Evolutionary conservation across 2,329 filamentous ascomycete species (phyloP), one percentile per base, ranked within the genome.

Genomic region (Hypoxylon sp.): DNA sequence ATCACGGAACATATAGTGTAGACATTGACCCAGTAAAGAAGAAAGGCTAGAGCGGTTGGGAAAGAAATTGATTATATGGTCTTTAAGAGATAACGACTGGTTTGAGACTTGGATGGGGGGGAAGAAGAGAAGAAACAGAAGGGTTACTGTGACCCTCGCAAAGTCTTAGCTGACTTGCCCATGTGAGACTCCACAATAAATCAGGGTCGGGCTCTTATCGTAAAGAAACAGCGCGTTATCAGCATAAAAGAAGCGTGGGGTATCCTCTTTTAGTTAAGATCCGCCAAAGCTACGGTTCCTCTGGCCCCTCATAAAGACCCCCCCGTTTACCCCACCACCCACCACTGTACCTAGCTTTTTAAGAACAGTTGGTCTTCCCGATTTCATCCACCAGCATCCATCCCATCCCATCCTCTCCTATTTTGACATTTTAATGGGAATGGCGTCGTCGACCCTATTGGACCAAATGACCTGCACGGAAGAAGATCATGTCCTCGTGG

Each of bases 111-210:
- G 49, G 40, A 26, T 57, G 37, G 38, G 44, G 27, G 50, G 59
- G 29, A 38, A 42, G 42, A 21, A 46, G 31, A 5, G 43, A 12
- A 36, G 43, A 12, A 36, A 26, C 37, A 40, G 35, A 57, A n/a
- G 46, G 50, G 53, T 50, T 52, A 32, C 47, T 35, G 23, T 50
- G 44, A 49, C 43, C 51, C 41, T 59, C 47, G 41, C 40, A 36
- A 49, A 57, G 62, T 62, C 57, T 63, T 61, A 57, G 54, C 63
- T 66, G 63, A 66, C 63, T 58, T 65, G 64, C 50, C 58, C 64
- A 66, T 64, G 63, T 65, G 64, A 64, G 52, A 54, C 57, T 16
- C 57, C 58, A 55, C 13, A 50, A 44, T 44, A 42, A 54, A 54
- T 43, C 37, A 54, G 46, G 45, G 49, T 54, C 49, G 38, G 49